Evolutionary conservation across 768 basidiomycete genomes (phyloP).

Genomic region (Pisolithus tinctorius): DNA sequence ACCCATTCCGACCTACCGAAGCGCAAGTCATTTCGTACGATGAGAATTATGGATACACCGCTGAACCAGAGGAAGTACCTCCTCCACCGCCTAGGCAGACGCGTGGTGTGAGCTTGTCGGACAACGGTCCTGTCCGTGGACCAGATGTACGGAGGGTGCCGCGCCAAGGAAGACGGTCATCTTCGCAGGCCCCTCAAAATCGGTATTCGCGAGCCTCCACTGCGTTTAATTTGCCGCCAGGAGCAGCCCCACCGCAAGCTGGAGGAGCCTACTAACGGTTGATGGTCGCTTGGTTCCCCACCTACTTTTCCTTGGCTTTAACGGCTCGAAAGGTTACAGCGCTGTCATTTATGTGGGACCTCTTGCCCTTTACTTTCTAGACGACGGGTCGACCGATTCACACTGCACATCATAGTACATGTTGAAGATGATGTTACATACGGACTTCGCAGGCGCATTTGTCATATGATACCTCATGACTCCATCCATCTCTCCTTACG

Average conservation of each 20-base stretch:
- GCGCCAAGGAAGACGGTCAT: conserved; percentile 49
- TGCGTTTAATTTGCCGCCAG: conserved; percentile 56
- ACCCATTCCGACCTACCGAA: conserved; percentile 53
- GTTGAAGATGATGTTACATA: background rate
- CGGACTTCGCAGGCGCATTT: background rate
- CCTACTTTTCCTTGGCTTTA: background rate
- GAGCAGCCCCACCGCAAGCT: conserved; percentile 61
- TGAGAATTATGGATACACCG: conserved; percentile 26
- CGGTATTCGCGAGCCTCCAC: conserved; percentile 60
- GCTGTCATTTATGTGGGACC: background rate
- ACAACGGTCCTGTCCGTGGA: conserved; percentile 77
- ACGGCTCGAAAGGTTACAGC: background rate
- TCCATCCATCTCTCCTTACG: background rate
- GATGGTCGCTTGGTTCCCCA: background rate
- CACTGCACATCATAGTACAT: background rate
- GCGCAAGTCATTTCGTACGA: conserved; percentile 34
- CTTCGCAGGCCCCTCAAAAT: conserved; percentile 58
- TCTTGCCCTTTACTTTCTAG: background rate
- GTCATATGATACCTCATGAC: background rate
- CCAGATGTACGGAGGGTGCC: conserved; percentile 75
- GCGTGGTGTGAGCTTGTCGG: conserved; percentile 73
- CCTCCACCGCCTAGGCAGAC: conserved; percentile 15
- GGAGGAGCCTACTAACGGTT: conserved; percentile 3
- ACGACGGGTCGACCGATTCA: background rate
- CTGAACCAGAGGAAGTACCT: conserved; percentile 32